These are phyloP conservation scores for Periconia sp. DNA, from an alignment of 2,329 filamentous ascomycete genomes.

Conservation along the genomic window DNA sequence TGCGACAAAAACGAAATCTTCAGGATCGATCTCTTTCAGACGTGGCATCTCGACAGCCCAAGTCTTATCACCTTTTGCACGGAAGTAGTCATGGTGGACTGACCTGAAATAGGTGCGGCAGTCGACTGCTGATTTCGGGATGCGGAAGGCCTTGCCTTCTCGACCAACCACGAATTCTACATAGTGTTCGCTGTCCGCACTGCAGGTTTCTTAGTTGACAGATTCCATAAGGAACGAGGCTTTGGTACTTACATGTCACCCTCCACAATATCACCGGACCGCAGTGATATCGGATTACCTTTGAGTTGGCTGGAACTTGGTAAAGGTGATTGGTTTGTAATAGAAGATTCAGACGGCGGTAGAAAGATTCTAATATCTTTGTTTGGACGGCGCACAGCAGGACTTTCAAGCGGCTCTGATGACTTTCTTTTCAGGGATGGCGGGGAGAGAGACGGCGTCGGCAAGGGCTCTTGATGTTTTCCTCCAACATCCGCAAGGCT, in stretches of 20 bases:
- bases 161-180: constrained; percentile 29
- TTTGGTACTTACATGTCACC: constrained; percentile 1
- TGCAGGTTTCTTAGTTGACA: neutral
- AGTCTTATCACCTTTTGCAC: constrained; percentile 15
- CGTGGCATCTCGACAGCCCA: constrained; percentile 24
- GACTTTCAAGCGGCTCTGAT: too few relatives aligned
- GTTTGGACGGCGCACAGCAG: too few relatives aligned
- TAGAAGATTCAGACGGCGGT: too few relatives aligned
- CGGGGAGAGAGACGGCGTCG: neutral
- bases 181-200: too few relatives aligned
- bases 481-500: neutral
- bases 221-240: neutral
- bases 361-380: too few relatives aligned
- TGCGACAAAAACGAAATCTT: constrained; percentile 29
- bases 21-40: constrained; percentile 19
- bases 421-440: too few relatives aligned
- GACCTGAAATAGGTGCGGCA: constrained; percentile 23
- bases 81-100: constrained; percentile 13
- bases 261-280: neutral
- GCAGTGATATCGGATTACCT: too few relatives aligned
- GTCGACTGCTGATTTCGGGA: constrained; percentile 19
- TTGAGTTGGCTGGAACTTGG: too few relatives aligned
- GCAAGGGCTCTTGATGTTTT: neutral
- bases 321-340: neutral
- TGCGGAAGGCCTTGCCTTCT: constrained; percentile 11